Evolutionary conservation across 768 basidiomycete species (phyloP).

Genomic region (Leccinellum albellum): DNA sequence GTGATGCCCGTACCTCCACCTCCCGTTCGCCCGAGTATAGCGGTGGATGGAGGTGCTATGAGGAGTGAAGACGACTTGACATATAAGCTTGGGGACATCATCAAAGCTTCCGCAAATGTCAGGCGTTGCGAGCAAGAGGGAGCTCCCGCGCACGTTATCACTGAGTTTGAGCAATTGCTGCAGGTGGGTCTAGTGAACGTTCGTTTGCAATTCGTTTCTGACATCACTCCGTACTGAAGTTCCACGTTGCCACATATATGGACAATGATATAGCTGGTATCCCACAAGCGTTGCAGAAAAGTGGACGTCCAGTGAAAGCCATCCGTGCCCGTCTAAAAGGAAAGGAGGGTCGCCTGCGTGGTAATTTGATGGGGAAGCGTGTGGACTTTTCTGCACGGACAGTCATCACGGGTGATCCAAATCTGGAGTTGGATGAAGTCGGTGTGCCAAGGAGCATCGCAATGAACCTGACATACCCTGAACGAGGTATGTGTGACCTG

Average conservation of each 20-base stretch:
- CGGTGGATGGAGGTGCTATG: slow-evolving; percentile 95
- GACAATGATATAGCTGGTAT: slow-evolving; percentile 99
- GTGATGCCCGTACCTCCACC: slow-evolving; percentile 97
- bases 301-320: slow-evolving; percentile 95
- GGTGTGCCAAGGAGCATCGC: slow-evolving; percentile 94
- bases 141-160: slow-evolving; percentile 91
- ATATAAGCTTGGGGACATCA: slow-evolving; percentile 94
- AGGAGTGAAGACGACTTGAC: slow-evolving; percentile 98
- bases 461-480: slow-evolving; percentile 97
- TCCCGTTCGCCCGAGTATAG: slow-evolving; percentile 95
- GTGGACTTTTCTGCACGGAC: slow-evolving; percentile 99
- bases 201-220: not conserved
- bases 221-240: slow-evolving; percentile 43
- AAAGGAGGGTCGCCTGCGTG: slow-evolving; percentile 96
- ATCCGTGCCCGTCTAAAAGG: slow-evolving; percentile 98
- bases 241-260: slow-evolving; percentile 99
- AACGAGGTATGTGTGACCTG: slow-evolving; percentile 62
- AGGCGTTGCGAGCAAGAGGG: slow-evolving; percentile 93
- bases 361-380: slow-evolving; percentile 99
- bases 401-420: slow-evolving; percentile 98
- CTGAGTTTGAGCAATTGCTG: slow-evolving; percentile 92
- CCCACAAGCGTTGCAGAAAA: slow-evolving; percentile 95
- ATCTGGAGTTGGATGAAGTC: slow-evolving; percentile 92
- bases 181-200: slow-evolving; percentile 55
- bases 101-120: slow-evolving; percentile 92